A percentile compares a stretch with the other conserved stretches of the same genome.
Conservation (phyloP, 2,329 filamentous ascomycete species). For the Penicillium sp. region DNA sequence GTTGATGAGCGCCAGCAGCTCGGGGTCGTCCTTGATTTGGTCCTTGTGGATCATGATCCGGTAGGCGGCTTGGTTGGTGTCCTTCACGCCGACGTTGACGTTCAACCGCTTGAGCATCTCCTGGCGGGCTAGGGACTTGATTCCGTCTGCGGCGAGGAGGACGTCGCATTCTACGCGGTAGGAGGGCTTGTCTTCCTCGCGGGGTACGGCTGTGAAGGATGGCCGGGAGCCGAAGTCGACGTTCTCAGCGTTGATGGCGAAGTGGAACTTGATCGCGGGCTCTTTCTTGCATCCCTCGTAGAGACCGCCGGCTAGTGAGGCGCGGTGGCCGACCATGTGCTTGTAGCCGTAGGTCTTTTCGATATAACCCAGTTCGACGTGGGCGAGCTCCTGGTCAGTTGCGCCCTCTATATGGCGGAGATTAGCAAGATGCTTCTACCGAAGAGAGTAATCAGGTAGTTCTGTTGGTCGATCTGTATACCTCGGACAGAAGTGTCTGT, state of each 20-base stretch:
- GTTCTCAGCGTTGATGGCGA: conserved; percentile 59
- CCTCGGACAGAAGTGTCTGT: conserved; percentile 71
- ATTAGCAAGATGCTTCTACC: not conserved
- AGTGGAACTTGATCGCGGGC: conserved; percentile 67
- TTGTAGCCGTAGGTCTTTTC: conserved; percentile 69
- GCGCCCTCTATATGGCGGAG: conserved; percentile 59
- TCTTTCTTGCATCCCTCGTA: conserved; percentile 70
- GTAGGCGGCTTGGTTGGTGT: conserved; percentile 58
- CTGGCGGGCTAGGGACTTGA: conserved; percentile 53
- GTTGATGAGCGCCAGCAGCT: conserved; percentile 59
- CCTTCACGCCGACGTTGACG: conserved; percentile 45
- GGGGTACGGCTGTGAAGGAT: conserved; percentile 61
- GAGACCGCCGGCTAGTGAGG: conserved; percentile 68
- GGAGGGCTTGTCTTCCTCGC: conserved; percentile 51
- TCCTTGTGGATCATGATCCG: conserved; percentile 56
- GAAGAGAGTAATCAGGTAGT: too few relatives aligned
- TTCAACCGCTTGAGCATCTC: conserved; percentile 45
- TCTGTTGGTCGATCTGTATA: conserved; percentile 37
- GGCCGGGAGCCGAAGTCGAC: conserved; percentile 62
- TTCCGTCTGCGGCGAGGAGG: conserved; percentile 57
- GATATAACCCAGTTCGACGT: conserved; percentile 70
- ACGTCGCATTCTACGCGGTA: conserved; percentile 56
- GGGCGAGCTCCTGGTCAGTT: conserved; percentile 68
- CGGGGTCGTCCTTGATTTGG: conserved; percentile 50
- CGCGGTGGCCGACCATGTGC: conserved; percentile 78